Base-by-base conservation (phyloP, 495 filamentous ascomycete species). In the Penicillium canariense region DNA sequence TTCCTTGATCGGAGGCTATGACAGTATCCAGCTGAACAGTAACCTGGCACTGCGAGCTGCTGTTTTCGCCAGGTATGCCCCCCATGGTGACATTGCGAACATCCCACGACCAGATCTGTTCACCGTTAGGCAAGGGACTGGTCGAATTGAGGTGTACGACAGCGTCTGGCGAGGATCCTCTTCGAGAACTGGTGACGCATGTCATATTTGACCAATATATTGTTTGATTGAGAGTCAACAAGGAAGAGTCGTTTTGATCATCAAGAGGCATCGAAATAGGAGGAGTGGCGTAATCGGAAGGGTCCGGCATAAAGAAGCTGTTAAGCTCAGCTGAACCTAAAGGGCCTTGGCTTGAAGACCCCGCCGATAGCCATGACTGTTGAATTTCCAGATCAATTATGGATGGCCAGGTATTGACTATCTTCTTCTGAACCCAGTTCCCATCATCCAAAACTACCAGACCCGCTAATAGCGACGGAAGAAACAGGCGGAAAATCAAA, bases 141-240 rank as follows among this genome's bases (percentile, higher is more conserved):
- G 43, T 46, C 26, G 28, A 48, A 15, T 9, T 48, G 30, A 15
- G 3, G 2, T 48, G 22, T 23, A 17, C 25, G 17, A 32, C 31
- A 10, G 11, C 5, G 9, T 25, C 9, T 23, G 46, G 31, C 10
- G 2, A 25, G 0, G 18, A 4, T 6, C 46, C 31, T 35, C 31
- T 26, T 25, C 4, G 18, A 17, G 27, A n/a, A 26, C 15, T 32
- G 18, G 23, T 34, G 15, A 25, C 26, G 14, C 66, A 69, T 1
- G 10, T 54, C n/a, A 61, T 11, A 11, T 67, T 50, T 2, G 63
- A 30, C 66, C 66, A 69, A 25, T 67, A 67, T 0, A 64, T 50
- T 1, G 52, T 39, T 42, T 69, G 61, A 23, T 59, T 60, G 11
- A 69, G n/a, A 17, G 26, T 26, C 43, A 59, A 54, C 3, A 42